Conservation (phyloP, 768 basidiomycete genomes). For the Lenzites betulinus region DNA sequence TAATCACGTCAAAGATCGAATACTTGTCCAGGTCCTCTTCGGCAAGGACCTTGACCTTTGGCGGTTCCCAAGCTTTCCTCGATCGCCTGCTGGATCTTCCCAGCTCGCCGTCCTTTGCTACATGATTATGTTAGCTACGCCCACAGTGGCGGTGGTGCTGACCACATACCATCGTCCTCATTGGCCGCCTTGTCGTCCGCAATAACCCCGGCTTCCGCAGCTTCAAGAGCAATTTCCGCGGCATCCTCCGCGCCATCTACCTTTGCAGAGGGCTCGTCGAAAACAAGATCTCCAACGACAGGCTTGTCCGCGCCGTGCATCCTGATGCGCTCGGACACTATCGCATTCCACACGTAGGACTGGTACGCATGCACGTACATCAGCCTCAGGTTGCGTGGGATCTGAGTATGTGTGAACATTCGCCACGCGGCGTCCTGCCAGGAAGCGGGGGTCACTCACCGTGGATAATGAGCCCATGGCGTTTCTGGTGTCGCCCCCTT, state of each 20-base stretch:
- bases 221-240: constrained; percentile 30
- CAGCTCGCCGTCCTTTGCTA: constrained; percentile 16
- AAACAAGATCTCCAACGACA: constrained; percentile 89
- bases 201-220: constrained; percentile 32
- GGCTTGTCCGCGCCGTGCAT: constrained; percentile 72
- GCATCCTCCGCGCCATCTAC: constrained; percentile 37
- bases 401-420: constrained; percentile 49
- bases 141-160: constrained; percentile 5
- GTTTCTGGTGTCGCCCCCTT: constrained; percentile 75
- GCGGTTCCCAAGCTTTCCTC: constrained; percentile 61
- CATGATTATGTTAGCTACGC: background rate
- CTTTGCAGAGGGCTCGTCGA: constrained; percentile 47
- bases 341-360: constrained; percentile 97
- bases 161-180: constrained; percentile 24
- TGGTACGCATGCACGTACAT: constrained; percentile 99
- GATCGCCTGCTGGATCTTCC: constrained; percentile 29
- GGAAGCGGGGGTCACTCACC: constrained; percentile 42
- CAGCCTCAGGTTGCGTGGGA: constrained; percentile 89
- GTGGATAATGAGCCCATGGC: constrained; percentile 87
- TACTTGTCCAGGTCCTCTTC: constrained; percentile 79
- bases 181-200: constrained; percentile 18
- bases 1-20: constrained; percentile 91
- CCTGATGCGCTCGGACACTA: constrained; percentile 91
- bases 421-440: background rate
- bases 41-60: constrained; percentile 75